Base-by-base conservation (phyloP, 805 yeast genomes). In the Candida andamanensis region DNA sequence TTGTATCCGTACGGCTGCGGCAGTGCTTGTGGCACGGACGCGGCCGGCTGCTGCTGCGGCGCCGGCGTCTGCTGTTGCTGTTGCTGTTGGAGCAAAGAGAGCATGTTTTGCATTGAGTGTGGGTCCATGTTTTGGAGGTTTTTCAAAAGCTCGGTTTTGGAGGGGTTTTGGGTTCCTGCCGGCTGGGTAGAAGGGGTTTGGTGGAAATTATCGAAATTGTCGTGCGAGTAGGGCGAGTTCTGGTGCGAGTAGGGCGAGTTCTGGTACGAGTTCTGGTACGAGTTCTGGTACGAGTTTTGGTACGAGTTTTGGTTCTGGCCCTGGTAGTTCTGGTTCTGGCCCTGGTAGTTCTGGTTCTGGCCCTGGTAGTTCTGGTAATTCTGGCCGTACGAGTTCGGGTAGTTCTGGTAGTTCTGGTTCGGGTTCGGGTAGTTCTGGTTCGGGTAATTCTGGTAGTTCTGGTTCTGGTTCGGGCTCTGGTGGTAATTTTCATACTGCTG, bases 61-160 rank as follows among this genome's bases (percentile, higher is more conserved):
- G 5, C 20, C 11, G 14, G 13, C 5, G n/a, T 8, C n/a, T 28
- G 30, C 28, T 48, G 51, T 34, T 41, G 53, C 29, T 46, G 54
- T 28, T 48, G 56, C 22, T 43, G 51, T 35, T 56, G 63, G 21
- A 62, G 44, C 11, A 55, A 35, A 11, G 46, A 41, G 9, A 61
- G 44, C 39, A 60, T 50, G 32, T 44, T 57, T 33, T 60, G 67
- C 46, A 54, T 50, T 14, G 65, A 47, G 13, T 48, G 41, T 3
- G 63, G 62, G 31, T 59, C 63, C 39, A 61, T 40, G 19, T 39
- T 46, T 36, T 46, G 55, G 15, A 51, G 36, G 10, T 48, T 45
- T 26, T 39, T 47, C 8, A 32, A 25, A 28, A 39, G 29, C 5
- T 11, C 10, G 8, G 22, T 11, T 19, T 19, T 19, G 22, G n/a